Conservation (phyloP, 345 rosid species). For the Salix arbutifolia region DNA sequence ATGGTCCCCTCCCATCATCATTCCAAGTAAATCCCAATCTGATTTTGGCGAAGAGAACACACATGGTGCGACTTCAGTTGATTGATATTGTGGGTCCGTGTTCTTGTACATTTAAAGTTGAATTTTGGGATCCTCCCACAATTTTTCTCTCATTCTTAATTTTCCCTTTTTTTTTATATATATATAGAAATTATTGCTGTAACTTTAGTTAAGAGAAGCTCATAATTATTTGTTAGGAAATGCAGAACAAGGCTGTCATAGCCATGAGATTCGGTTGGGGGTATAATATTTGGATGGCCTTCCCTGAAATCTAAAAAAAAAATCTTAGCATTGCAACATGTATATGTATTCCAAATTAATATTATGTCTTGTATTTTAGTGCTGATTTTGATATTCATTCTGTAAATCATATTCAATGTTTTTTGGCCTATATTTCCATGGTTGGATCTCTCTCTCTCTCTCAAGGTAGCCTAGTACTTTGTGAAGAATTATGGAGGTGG, state of each 20-base stretch:
- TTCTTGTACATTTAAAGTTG: slow-evolving; percentile 33
- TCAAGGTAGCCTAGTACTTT: background rate
- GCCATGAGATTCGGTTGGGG: slow-evolving; percentile 38
- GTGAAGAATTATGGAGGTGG: background rate
- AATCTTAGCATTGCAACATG: slow-evolving; percentile 10
- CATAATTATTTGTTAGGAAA: slow-evolving; percentile 34
- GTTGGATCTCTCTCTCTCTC: background rate
- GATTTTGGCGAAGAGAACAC: slow-evolving; percentile 60
- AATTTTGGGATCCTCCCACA: slow-evolving; percentile 19
- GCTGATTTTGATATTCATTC: slow-evolving; percentile 10
- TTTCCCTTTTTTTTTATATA: slow-evolving; percentile 19
- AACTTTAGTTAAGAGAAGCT: slow-evolving; percentile 27
- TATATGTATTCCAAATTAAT: slow-evolving; percentile 19
- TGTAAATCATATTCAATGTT: background rate
- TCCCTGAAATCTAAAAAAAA: slow-evolving; percentile 16
- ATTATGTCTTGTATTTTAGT: slow-evolving; percentile 13
- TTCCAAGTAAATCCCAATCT: slow-evolving; percentile 49
- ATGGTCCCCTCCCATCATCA: slow-evolving; percentile 65
- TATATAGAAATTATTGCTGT: slow-evolving; percentile 23
- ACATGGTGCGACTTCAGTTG: slow-evolving; percentile 34
- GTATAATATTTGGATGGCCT: slow-evolving; percentile 42
- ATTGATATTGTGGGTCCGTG: slow-evolving; percentile 25
- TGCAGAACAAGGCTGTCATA: slow-evolving; percentile 31
- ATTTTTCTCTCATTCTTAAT: slow-evolving; percentile 15
- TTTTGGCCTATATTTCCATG: background rate